phyloP scores from a whole-genome alignment of 2,329 filamentous ascomycete genomes.

The Phialophora verrucosa region DNA sequence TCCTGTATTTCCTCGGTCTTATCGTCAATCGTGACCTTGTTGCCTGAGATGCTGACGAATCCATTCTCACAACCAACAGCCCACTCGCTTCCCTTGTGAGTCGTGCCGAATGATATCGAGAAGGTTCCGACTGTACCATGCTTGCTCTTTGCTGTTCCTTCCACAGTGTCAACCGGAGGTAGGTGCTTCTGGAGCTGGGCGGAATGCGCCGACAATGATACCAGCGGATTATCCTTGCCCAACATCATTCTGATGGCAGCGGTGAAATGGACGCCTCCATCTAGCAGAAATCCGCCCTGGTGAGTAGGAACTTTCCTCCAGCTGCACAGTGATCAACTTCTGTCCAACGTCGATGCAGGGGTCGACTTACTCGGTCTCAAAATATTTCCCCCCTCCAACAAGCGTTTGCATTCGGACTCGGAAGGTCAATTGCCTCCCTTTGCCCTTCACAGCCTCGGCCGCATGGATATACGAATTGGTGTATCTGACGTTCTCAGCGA shows the following conservation, averaged over 20 bases:
- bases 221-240: constrained; percentile 50
- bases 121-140: constrained; percentile 59
- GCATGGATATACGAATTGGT: constrained; percentile 55
- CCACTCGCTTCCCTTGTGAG: constrained; percentile 56
- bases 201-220: constrained; percentile 57
- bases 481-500: constrained; percentile 66
- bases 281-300: constrained; percentile 65
- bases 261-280: constrained; percentile 63
- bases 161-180: constrained; percentile 62
- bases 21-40: constrained; percentile 46
- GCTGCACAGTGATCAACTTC: constrained; percentile 48
- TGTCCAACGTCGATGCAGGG: constrained; percentile 23
- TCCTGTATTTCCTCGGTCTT: constrained; percentile 52
- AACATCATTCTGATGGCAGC: constrained; percentile 60
- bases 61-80: constrained; percentile 60
- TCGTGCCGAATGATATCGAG: constrained; percentile 59
- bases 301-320: constrained; percentile 64
- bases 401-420: constrained; percentile 53
- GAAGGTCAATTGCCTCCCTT: constrained; percentile 59
- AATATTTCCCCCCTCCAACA: constrained; percentile 61
- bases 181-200: constrained; percentile 58
- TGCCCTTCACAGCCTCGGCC: constrained; percentile 51
- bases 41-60: constrained; percentile 52
- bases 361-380: constrained; percentile 45
- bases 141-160: constrained; percentile 56